These are phyloP conservation scores for Aspergillus latus DNA, from an alignment of 2,329 filamentous ascomycete genomes.

Conservation along the genomic window DNA sequence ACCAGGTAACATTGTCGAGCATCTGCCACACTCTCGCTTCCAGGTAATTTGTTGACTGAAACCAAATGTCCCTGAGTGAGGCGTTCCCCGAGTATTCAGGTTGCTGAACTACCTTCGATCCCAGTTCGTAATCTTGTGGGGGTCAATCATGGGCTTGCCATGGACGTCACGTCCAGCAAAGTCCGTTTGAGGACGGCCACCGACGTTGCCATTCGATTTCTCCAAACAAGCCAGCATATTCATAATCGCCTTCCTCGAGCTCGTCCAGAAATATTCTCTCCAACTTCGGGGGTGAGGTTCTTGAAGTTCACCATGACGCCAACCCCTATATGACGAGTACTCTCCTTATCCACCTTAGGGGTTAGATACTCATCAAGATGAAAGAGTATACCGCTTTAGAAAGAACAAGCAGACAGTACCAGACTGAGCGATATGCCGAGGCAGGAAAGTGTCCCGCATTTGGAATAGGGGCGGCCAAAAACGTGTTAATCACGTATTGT, in stretches of 20 bases:
- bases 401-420: constrained; percentile 14
- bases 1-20: constrained; percentile 9
- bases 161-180: background rate
- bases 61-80: background rate
- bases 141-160: background rate
- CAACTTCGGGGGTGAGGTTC: background rate
- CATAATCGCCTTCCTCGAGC: background rate
- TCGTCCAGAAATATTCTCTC: background rate
- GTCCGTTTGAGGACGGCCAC: background rate
- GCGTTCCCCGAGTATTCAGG: background rate
- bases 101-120: background rate
- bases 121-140: background rate
- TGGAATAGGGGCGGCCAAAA: background rate
- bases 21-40: constrained; percentile 6
- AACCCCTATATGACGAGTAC: background rate
- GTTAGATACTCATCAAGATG: background rate
- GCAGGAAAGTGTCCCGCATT: constrained; percentile 4
- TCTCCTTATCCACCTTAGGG: background rate
- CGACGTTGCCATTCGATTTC: background rate
- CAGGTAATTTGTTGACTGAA: background rate
- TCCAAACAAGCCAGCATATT: constrained; percentile 14
- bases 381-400: constrained; percentile 13
- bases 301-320: background rate
- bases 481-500: constrained; percentile 4
- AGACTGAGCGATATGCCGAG: constrained; percentile 10